These are phyloP conservation scores for Cyberlindnera suaveolens DNA, from an alignment of 805 yeast species.

Conservation along the genomic window DNA sequence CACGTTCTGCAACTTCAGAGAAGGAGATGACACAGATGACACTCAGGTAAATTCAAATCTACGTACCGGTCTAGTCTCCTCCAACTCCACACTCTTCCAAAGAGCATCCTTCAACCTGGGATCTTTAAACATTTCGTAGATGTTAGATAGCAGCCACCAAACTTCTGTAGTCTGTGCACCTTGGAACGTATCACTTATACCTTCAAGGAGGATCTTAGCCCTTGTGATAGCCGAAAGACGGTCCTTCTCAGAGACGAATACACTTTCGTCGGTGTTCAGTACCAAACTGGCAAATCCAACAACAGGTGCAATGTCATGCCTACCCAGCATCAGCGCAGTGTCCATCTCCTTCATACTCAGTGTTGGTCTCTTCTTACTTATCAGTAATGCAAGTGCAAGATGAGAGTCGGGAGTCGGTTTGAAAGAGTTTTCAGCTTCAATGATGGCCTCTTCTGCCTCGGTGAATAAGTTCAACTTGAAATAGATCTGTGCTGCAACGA, in stretches of 20 bases:
- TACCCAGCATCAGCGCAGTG: conserved; percentile 26
- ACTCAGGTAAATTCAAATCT: conserved; percentile 8
- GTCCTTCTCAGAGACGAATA: conserved; percentile 52
- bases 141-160: conserved; percentile 60
- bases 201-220: conserved; percentile 32
- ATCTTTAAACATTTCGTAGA: conserved; percentile 54
- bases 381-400: conserved; percentile 37
- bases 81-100: conserved; percentile 60
- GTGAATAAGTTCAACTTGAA: conserved; percentile 42
- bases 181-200: conserved; percentile 29
- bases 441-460: conserved; percentile 67
- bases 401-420: conserved; percentile 43
- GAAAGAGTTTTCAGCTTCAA: conserved; percentile 55
- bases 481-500: conserved; percentile 65
- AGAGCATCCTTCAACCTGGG: conserved; percentile 41
- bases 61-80: conserved; percentile 53
- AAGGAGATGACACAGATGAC: too few species aligned
- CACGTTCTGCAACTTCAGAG: too few species aligned
- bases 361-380: conserved; percentile 25
- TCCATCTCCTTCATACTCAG: conserved; percentile 61
- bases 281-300: conserved; percentile 19
- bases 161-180: conserved; percentile 50
- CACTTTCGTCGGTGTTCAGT: conserved; percentile 3
- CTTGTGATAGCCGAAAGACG: conserved; percentile 48
- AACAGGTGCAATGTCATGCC: conserved; percentile 8